Conservation (phyloP, 2,329 filamentous ascomycete species). For the Hypoxylon sp. region DNA sequence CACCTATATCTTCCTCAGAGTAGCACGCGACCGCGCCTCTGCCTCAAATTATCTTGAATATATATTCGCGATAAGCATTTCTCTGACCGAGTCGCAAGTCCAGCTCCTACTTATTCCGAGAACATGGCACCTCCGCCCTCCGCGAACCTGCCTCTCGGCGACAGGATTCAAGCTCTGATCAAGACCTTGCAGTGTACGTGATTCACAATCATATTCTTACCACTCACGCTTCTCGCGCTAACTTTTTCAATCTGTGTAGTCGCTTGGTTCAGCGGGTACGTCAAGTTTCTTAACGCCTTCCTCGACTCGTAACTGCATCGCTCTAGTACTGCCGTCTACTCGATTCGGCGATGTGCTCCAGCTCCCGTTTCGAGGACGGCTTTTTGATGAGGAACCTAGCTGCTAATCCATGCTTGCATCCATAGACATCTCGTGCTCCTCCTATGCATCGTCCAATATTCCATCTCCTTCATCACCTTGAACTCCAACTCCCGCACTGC, state of each 20-base stretch:
- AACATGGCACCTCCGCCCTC: constrained; percentile 81
- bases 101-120: constrained; percentile 6
- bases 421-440: constrained; percentile 87
- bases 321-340: constrained; percentile 18
- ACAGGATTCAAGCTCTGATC: constrained; percentile 81
- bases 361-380: constrained; percentile 8
- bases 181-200: constrained; percentile 91
- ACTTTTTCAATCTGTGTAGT: constrained; percentile 61
- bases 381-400: constrained; percentile 11
- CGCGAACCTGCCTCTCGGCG: constrained; percentile 74
- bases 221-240: constrained; percentile 48
- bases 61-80: constrained; percentile 21
- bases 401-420: constrained; percentile 18
- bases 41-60: constrained; percentile 24
- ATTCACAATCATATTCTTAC: constrained; percentile 35
- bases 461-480: constrained; percentile 87
- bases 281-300: constrained; percentile 48
- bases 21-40: constrained; percentile 26
- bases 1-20: constrained; percentile 24
- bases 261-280: constrained; percentile 86
- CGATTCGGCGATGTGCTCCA: constrained; percentile 9
- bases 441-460: constrained; percentile 84
- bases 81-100: constrained; percentile 1
- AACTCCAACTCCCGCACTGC: constrained; percentile 85
- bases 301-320: constrained; percentile 18